Percentiles rank a stretch among this genome's conserved stretches.
phyloP scores from a whole-genome alignment of 1,284 basidiomycete species.

The Pterula multifida region DNA sequence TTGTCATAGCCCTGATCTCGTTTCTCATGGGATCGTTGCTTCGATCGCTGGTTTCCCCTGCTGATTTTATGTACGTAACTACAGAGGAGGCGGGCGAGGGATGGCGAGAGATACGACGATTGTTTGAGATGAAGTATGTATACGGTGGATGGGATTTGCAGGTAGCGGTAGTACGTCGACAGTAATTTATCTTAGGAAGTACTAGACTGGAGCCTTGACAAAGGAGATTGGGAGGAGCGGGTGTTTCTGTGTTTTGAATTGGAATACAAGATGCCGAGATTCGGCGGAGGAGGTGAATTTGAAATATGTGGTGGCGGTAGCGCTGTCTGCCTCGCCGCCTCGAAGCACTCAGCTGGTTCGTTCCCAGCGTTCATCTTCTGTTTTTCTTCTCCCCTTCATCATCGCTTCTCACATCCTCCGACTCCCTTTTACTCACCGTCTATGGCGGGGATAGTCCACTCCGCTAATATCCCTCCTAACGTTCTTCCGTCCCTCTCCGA shows the following conservation, averaged over 20 bases:
- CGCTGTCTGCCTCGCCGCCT: background rate
- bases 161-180: constrained; percentile 65
- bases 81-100: constrained; percentile 36
- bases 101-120: constrained; percentile 75
- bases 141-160: constrained; percentile 74
- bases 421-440: background rate
- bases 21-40: constrained; percentile 87
- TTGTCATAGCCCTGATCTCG: constrained; percentile 77
- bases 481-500: background rate
- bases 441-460: background rate
- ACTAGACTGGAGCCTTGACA: background rate
- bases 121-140: constrained; percentile 71
- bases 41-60: constrained; percentile 75
- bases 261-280: background rate
- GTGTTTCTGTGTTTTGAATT: background rate
- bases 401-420: background rate
- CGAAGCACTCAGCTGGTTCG: background rate
- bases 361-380: background rate
- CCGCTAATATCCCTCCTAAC: background rate
- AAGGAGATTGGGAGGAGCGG: background rate
- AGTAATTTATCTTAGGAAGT: background rate
- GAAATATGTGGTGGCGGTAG: background rate
- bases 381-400: background rate
- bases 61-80: constrained; percentile 81
- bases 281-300: background rate